Evolutionary conservation across 768 basidiomycete genomes (phyloP), one percentile per base, ranked within the genome.

Genomic region (Leccinum uliginosum): DNA sequence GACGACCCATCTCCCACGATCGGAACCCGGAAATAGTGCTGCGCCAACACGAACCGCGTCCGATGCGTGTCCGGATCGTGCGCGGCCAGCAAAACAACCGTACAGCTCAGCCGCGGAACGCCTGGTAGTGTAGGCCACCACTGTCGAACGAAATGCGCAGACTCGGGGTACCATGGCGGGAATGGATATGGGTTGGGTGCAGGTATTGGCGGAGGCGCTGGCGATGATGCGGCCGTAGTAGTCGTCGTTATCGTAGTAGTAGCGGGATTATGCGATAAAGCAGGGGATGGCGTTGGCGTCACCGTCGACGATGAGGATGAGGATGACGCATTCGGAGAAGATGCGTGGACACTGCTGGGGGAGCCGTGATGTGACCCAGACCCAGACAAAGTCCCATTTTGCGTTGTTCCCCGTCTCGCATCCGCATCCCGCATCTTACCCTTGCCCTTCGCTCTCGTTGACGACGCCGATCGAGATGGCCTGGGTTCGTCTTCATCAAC

Each of bases 21-120:
- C 6, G 87, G 87, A 1, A 89, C 86, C 12, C 80, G 75, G 67
- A 89, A 89, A 67, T 89, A 89, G 67, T 89, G 87, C 62, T 89
- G 87, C 3, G 85, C 85, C 11, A 89, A 77, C 23, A 87, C 83
- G 59, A 83, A 88, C 30, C 80, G 74, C 44, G 80, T 84, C 3
- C 76, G 75, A 57, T 85, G 83, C 15, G 83, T 83, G 8, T 75
- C 71, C n/a, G 75, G 78, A 60, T 87, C 82, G 56, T 86, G 85
- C 11, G 79, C 75, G 0, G 85, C 82, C 4, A 88, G 79, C 1
- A 89, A 76, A 21, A 88, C 80, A 21, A 89, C 86, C 0, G 87
- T 87, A 62, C 86, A 88, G 69, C 86, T 87, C 9, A 87, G 78
- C 24, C 82, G 76, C 2, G 84, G 87, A 12, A 88, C 80, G 1